These are phyloP conservation scores for Trichosanthes cucumerina DNA, from an alignment of 306 rosid genomes.

Conservation along the genomic window DNA sequence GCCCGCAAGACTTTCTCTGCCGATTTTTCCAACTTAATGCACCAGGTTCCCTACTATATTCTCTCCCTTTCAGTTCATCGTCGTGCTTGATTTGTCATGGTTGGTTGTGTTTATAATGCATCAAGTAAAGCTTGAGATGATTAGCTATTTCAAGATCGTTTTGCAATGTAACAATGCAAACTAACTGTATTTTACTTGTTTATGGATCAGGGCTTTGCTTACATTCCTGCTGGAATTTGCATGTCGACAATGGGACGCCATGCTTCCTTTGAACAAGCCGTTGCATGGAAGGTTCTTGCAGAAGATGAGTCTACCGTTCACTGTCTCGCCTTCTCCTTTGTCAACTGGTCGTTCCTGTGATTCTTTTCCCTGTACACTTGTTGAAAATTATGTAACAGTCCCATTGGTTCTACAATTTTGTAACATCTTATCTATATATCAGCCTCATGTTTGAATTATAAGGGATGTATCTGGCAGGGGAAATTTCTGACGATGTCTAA, in stretches of 20 bases:
- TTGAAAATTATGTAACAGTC: not conserved
- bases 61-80: not conserved
- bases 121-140: not conserved
- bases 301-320: constrained; percentile 66
- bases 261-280: constrained; percentile 73
- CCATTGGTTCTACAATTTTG: not conserved
- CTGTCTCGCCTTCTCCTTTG: constrained; percentile 80
- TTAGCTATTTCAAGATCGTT: not conserved
- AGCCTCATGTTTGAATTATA: not conserved
- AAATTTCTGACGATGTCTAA: not conserved
- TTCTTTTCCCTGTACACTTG: constrained; percentile 2
- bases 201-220: constrained; percentile 50
- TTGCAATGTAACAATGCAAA: not conserved
- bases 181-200: not conserved
- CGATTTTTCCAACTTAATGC: constrained; percentile 78
- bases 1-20: constrained; percentile 69
- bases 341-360: constrained; percentile 96
- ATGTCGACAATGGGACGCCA: constrained; percentile 87
- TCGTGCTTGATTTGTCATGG: not conserved
- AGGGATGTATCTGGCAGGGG: not conserved
- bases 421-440: not conserved
- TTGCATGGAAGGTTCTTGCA: constrained; percentile 81
- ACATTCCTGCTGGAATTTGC: constrained; percentile 80
- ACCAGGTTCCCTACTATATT: constrained; percentile 36
- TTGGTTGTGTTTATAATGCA: not conserved